A percentile compares a stretch with the other conserved stretches of the same genome.
phyloP scores from a whole-genome alignment of 2,329 filamentous ascomycete genomes.

The Aspergillus sp. region DNA sequence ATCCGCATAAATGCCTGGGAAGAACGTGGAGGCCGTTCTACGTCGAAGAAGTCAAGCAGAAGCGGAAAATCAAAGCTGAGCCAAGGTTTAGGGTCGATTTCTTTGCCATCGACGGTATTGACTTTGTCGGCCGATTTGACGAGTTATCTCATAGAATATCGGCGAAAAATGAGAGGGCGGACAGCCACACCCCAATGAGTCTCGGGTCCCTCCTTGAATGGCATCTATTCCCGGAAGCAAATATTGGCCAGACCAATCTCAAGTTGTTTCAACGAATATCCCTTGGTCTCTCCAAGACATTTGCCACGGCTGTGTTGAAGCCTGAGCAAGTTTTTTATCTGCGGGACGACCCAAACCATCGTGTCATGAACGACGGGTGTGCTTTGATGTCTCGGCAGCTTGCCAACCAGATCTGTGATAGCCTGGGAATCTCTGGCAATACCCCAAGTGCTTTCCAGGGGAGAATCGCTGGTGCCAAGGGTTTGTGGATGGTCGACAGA shows the following conservation, averaged over 20 bases:
- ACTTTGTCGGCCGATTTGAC: conserved; percentile 29
- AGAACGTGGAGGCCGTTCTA: conserved; percentile 48
- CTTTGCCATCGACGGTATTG: conserved; percentile 47
- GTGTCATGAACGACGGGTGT: conserved; percentile 55
- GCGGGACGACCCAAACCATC: conserved; percentile 25
- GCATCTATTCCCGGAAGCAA: conserved; percentile 42
- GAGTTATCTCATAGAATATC: conserved; percentile 21
- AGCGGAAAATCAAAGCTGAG: conserved; percentile 28
- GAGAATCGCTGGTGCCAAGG: conserved; percentile 61
- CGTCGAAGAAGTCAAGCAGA: conserved; percentile 40
- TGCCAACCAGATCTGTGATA: conserved; percentile 48
- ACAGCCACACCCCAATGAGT: conserved; percentile 37
- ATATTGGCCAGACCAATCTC: conserved; percentile 39
- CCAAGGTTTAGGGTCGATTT: conserved; percentile 37
- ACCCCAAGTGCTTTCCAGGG: conserved; percentile 57
- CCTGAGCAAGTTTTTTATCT: conserved; percentile 39
- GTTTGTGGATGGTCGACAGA: conserved; percentile 58
- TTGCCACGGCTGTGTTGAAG: conserved; percentile 36
- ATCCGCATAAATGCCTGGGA: conserved; percentile 41
- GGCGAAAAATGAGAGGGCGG: conserved; percentile 19
- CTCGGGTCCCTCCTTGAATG: conserved; percentile 45
- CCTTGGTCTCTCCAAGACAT: conserved; percentile 47
- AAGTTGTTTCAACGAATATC: conserved; percentile 48
- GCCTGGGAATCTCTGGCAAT: conserved; percentile 38
- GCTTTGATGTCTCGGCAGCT: conserved; percentile 54